A percentile compares a stretch with the other conserved stretches of the same genome.
Evolutionary conservation across 768 basidiomycete genomes (phyloP).

Genomic region (Amanita pallidorosea): DNA sequence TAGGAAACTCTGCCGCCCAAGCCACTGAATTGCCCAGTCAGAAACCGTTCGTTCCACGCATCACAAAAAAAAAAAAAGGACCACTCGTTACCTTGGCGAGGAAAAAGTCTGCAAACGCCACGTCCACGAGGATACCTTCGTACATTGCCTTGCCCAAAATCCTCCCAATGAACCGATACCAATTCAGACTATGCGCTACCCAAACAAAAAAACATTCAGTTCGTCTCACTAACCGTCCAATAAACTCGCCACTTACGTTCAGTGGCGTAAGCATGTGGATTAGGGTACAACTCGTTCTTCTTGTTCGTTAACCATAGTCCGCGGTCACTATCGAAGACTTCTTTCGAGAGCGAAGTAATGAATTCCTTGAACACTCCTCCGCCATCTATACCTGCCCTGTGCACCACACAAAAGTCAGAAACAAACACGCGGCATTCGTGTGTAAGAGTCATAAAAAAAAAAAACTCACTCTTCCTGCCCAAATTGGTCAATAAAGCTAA

Average conservation of each 20-base stretch:
- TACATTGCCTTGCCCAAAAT: constrained; percentile 96
- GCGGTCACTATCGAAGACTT: constrained; percentile 90
- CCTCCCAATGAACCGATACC: constrained; percentile 90
- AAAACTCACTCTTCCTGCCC: constrained; percentile 75
- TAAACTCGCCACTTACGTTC: constrained; percentile 45
- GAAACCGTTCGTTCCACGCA: background rate
- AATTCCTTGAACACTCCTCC: constrained; percentile 99
- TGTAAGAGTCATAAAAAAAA: too few species aligned
- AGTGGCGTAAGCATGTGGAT: constrained; percentile 84
- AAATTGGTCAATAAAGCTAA: constrained; percentile 88
- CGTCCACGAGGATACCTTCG: constrained; percentile 90
- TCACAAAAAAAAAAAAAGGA: background rate
- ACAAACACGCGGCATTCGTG: too few species aligned
- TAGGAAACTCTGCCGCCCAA: constrained; percentile 83
- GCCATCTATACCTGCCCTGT: constrained; percentile 88
- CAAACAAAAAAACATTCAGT: background rate
- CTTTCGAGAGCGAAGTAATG: constrained; percentile 83
- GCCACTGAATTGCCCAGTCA: constrained; percentile 49
- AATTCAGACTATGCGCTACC: constrained; percentile 72
- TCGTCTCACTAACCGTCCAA: background rate
- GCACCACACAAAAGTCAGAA: background rate
- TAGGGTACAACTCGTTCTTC: constrained; percentile 92
- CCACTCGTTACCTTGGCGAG: constrained; percentile 54
- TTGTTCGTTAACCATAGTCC: constrained; percentile 89
- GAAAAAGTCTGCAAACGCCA: constrained; percentile 94